phyloP scores from a whole-genome alignment of 768 basidiomycete genomes.

The Suillus placidus region DNA sequence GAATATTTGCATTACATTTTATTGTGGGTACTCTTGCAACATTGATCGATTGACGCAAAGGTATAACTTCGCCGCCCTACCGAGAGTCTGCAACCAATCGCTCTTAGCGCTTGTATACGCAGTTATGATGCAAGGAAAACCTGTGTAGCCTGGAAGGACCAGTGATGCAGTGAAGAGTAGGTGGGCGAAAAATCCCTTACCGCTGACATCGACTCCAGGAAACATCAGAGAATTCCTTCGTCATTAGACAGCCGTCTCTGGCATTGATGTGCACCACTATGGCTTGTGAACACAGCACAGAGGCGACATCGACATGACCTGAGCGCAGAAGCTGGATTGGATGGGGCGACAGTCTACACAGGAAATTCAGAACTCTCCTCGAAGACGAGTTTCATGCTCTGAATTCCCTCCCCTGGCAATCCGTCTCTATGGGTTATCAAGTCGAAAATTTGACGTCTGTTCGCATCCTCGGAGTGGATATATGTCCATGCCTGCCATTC shows the following conservation, averaged over 20 bases:
- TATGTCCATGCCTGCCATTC: conserved; percentile 55
- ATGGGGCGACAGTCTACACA: too few species aligned
- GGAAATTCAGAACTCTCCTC: conserved; percentile 64
- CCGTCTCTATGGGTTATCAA: conserved; percentile 32
- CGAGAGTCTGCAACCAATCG: background rate
- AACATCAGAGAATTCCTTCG: background rate
- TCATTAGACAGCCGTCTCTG: background rate
- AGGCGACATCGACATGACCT: too few species aligned
- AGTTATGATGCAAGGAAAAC: background rate
- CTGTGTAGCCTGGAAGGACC: background rate
- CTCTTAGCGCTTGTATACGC: background rate
- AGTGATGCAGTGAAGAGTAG: background rate
- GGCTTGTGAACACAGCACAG: too few species aligned
- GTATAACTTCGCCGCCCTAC: background rate
- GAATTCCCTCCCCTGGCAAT: conserved; percentile 33
- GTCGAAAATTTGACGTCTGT: conserved; percentile 70
- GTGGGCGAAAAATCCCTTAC: background rate
- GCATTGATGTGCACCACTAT: background rate
- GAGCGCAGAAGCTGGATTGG: too few species aligned
- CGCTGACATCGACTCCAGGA: background rate
- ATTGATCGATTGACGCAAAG: background rate
- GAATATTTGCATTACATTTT: background rate
- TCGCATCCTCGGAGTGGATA: conserved; percentile 81
- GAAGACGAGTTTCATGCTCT: conserved; percentile 32
- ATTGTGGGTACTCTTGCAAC: background rate